Conservation (phyloP, 139 green algal genomes). For the Picochlorum sp. region DNA sequence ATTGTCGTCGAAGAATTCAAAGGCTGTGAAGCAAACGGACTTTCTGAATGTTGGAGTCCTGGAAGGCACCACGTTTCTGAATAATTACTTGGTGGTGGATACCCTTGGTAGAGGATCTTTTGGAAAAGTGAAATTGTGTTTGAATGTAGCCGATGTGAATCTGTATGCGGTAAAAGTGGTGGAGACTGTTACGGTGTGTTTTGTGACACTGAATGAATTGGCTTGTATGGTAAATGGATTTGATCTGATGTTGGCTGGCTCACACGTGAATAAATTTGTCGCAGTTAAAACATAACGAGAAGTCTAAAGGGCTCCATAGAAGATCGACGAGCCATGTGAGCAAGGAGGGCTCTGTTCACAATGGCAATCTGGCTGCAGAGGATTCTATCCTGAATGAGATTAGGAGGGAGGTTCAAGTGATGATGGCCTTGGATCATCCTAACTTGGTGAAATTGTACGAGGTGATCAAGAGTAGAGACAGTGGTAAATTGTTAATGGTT, state of each 20-base stretch:
- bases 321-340: not conserved
- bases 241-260: too few relatives aligned
- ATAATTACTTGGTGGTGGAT: constrained; percentile 77
- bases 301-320: not conserved
- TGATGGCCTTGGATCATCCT: constrained; percentile 64
- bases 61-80: constrained; percentile 50
- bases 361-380: not conserved
- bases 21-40: constrained; percentile 4
- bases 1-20: not conserved
- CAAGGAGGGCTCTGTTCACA: not conserved
- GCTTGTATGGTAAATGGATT: too few relatives aligned
- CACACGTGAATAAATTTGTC: too few relatives aligned
- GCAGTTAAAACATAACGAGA: not conserved
- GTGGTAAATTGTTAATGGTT: constrained; percentile 71
- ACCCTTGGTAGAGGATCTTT: constrained; percentile 62
- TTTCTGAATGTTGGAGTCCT: constrained; percentile 22
- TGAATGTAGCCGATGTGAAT: constrained; percentile 66
- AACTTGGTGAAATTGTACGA: constrained; percentile 77
- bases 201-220: too few relatives aligned
- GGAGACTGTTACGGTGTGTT: too few relatives aligned
- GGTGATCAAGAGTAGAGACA: constrained; percentile 49
- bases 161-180: constrained; percentile 78
- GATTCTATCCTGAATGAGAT: constrained; percentile 9
- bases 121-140: constrained; percentile 78
- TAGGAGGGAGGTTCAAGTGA: constrained; percentile 48